Evolutionary conservation across 495 filamentous ascomycete genomes (phyloP), one percentile per base, ranked within the genome.

Genomic region (Penicillium bialowiezense): DNA sequence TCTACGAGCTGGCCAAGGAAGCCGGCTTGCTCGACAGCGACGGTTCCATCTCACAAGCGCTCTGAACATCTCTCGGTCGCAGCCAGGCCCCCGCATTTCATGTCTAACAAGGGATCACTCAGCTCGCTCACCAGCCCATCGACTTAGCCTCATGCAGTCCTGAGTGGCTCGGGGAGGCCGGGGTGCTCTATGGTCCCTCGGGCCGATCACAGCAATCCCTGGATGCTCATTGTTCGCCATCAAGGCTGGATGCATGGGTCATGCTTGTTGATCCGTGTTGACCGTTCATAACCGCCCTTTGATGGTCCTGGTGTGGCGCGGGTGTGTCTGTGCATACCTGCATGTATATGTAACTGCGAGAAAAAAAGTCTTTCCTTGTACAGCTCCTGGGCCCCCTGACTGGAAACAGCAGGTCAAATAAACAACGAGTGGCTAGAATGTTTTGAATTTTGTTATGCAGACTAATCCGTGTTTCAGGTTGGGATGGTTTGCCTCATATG

Each of bases 1-100:
- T 82, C 55, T 80, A 78, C 59, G 72, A 81, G 34, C 73, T 82
- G 12, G 79, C 80, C 44, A 77, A 76, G 50, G 79, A 82, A 58
- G 70, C 78, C 3, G 76, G 74, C 40, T 58, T 82, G 48, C 65
- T 82, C n/a, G 76, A 81, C 29, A 65, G 63, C 51, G 71, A 77
- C 31, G 67, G 67, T 33, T 63, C 51, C 41, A 56, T 43, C 54
- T 41, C 50, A 46, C 52, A 59, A 63, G 45, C 48, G 51, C 51
- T 46, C 29, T 46, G 50, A 54, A 37, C 41, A 18, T 32, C 40
- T 54, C 46, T 53, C 51, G 43, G 39, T 37, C 20, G 42, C 48
- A 55, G 53, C 55, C 41, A 36, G 19, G 31, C 60, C 46, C 39
- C 36, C 37, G 41, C 46, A 35, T 51, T 40, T 33, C 40, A 28